Evolutionary conservation across 1,139 yeast species (phyloP).

Genomic region (Lodderomyces metapsilosis): DNA sequence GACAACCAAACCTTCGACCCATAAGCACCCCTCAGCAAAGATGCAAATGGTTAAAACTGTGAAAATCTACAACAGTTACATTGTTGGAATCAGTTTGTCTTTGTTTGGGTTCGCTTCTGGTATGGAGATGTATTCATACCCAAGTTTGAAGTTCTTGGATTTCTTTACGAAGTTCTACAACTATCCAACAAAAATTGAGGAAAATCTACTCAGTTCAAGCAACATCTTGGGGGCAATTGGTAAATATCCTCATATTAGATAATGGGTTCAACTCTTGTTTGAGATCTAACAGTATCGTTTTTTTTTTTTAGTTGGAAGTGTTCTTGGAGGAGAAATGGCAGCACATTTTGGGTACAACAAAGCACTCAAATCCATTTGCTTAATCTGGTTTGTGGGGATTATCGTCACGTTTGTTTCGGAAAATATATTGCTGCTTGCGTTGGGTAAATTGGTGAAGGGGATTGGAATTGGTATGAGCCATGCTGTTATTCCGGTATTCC

Average conservation of each 20-base stretch:
- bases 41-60: neutral
- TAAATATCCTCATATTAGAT: conserved; percentile 15
- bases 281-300: conserved; percentile 1
- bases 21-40: too few species aligned
- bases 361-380: conserved; percentile 25
- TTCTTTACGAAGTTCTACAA: conserved; percentile 26
- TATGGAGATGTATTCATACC: conserved; percentile 28
- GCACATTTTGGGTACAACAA: conserved; percentile 29
- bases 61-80: conserved; percentile 13
- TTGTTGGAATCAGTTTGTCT: conserved; percentile 20
- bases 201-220: conserved; percentile 26
- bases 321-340: conserved; percentile 30
- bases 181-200: conserved; percentile 22
- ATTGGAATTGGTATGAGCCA: conserved; percentile 30
- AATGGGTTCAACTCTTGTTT: neutral
- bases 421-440: conserved; percentile 23
- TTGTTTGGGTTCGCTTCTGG: conserved; percentile 28
- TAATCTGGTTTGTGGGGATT: conserved; percentile 31
- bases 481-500: conserved; percentile 32
- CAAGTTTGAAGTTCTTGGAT: conserved; percentile 22
- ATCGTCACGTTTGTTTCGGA: conserved; percentile 25
- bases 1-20: conserved; percentile 1
- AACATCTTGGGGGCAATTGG: conserved; percentile 34
- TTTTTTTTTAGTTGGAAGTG: conserved; percentile 28
- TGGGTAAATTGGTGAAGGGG: conserved; percentile 33